Base-by-base conservation (phyloP, 306 rosid genomes). In the Mucuna pruriens region DNA sequence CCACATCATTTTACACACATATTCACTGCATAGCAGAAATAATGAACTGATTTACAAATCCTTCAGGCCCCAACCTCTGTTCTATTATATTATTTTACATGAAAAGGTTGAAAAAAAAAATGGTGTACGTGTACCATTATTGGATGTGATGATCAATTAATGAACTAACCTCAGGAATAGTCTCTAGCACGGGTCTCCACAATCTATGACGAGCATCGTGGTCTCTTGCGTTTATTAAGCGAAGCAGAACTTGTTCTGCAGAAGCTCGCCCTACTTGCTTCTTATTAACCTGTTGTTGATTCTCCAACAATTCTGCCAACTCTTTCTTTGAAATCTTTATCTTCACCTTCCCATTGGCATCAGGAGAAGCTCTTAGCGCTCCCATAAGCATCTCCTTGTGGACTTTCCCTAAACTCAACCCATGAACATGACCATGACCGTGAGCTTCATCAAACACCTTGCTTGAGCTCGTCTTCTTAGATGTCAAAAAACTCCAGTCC, bases 321-420 rank as follows among this genome's bases (percentile, higher is more conserved):
- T 93, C 92, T 73, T 64, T 74, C 82, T 87, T 93, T 3, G 91
- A 68, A 26, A 92, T 87, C 87, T 31, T 91, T 15, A 93, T 81
- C 86, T 78, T 93, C 38, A 93, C 81, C 70, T 76, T 87, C 31
- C 85, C 79, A 34, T 42, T 51, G 1, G 8, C 52, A 39, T 4
- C 7, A 48, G 16, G n/a, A 16, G 61, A 44, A 72, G 76, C 22
- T 75, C 65, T 70, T n/a, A 11, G 57, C 29, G 46, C 84, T 5
- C 71, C 78, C 0, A 87, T 69, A 33, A 78, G 77, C 76, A 71
- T 79, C 52, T 83, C 60, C 77, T 62, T 82, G 48, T 83, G 73
- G 48, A 25, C 10, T 29, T 39, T 75, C 61, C 25, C 34, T 3
- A 58, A 6, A 4, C 31, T 20, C 34, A 55, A 22, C 12, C 17